Percentiles rank a stretch among this genome's conserved stretches.
Conservation (phyloP, 2,329 filamentous ascomycete genomes). For the Orbilia quercus region DNA sequence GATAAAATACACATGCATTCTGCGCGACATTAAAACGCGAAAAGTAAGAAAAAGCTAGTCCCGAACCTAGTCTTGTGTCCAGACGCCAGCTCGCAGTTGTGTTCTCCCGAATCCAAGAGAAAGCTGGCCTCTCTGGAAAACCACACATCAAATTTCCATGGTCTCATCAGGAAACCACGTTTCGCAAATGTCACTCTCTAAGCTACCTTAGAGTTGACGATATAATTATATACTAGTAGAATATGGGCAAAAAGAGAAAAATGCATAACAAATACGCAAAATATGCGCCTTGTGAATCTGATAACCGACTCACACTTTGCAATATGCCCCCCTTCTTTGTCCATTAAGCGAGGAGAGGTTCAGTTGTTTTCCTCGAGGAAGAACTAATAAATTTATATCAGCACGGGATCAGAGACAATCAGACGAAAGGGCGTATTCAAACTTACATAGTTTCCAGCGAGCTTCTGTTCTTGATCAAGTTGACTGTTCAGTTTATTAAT, state of each 20-base stretch:
- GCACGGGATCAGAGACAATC: conserved; percentile 31
- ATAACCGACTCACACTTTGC: conserved; percentile 27
- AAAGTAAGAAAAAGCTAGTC: neutral
- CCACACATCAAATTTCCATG: neutral
- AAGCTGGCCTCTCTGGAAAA: neutral
- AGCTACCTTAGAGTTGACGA: neutral
- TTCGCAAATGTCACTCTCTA: neutral
- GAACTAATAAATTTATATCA: conserved; percentile 71
- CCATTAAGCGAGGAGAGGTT: conserved; percentile 18
- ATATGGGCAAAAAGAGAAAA: conserved; percentile 11
- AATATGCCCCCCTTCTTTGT: conserved; percentile 23
- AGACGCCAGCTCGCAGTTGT: too few species aligned
- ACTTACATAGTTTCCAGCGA: conserved; percentile 88
- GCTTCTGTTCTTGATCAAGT: conserved; percentile 97
- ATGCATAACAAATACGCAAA: conserved; percentile 19
- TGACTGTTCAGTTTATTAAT: conserved; percentile 98
- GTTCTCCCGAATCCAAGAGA: too few species aligned
- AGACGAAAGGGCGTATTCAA: neutral
- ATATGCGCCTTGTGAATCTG: conserved; percentile 45
- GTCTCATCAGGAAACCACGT: neutral
- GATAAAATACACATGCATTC: conserved; percentile 38
- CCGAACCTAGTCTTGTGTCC: too few species aligned
- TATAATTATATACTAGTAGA: conserved; percentile 2
- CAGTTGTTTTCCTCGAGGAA: conserved; percentile 88
- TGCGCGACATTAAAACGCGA: neutral